Conservation (phyloP, 495 filamentous ascomycete species). For the Aspergillus bridgeri region DNA sequence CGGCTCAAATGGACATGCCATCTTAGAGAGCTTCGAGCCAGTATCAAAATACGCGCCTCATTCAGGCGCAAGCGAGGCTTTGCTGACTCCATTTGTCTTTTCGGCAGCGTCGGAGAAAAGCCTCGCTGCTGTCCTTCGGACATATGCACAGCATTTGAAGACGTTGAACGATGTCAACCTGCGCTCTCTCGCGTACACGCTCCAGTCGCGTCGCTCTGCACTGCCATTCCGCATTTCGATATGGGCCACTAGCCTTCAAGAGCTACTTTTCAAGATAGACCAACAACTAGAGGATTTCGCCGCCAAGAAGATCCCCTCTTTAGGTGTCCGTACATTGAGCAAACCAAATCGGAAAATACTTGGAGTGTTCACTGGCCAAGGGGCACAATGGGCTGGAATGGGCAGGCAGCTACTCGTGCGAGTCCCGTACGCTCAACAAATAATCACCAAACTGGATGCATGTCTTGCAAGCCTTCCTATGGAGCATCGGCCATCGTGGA, state of each 20-base stretch:
- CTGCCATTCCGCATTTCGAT: background rate
- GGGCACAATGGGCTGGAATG: slow-evolving; percentile 35
- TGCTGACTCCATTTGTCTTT: background rate
- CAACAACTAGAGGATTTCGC: background rate
- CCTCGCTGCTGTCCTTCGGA: background rate
- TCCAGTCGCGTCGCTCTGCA: background rate
- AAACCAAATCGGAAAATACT: slow-evolving; percentile 33
- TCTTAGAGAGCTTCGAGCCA: slow-evolving; percentile 34
- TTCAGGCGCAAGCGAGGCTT: background rate
- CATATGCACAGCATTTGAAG: background rate
- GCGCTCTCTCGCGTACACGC: slow-evolving; percentile 19
- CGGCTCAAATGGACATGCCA: slow-evolving; percentile 61
- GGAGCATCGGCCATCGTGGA: slow-evolving; percentile 8
- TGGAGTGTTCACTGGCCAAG: slow-evolving; percentile 37
- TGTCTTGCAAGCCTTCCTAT: slow-evolving; percentile 7
- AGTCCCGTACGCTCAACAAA: slow-evolving; percentile 3
- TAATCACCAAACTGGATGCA: slow-evolving; percentile 30
- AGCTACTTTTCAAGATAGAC: background rate
- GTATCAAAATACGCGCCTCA: too few species aligned
- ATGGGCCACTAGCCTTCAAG: background rate
- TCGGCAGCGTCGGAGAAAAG: background rate
- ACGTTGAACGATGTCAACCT: slow-evolving; percentile 3
- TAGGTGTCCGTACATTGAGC: slow-evolving; percentile 45
- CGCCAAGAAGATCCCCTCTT: background rate
- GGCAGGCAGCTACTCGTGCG: slow-evolving; percentile 21